Evolutionary conservation across 805 yeast genomes (phyloP).

Genomic region (Wickerhamomyces tratensis): DNA sequence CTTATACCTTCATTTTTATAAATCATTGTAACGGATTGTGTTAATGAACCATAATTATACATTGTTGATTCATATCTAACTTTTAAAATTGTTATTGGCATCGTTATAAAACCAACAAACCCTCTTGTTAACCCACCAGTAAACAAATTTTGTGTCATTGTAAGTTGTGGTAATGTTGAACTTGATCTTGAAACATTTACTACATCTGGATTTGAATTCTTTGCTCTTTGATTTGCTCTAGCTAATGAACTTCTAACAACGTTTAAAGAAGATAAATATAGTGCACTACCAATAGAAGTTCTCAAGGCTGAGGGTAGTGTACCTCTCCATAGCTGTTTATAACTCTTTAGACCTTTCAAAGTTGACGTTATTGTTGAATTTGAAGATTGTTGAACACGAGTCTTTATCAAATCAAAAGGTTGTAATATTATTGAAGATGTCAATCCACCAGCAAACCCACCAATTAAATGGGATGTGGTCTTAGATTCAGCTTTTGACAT

Average conservation of each 20-base stretch:
- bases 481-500: constrained; percentile 6
- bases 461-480: constrained; percentile 44
- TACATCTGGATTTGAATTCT: too few species aligned
- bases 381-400: constrained; percentile 64
- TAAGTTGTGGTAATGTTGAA: constrained; percentile 60
- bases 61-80: constrained; percentile 81
- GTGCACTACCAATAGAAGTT: constrained; percentile 84
- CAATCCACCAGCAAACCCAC: constrained; percentile 83
- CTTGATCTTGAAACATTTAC: constrained; percentile 2
- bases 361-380: constrained; percentile 22
- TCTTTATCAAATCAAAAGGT: constrained; percentile 83
- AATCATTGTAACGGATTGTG: constrained; percentile 50
- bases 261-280: constrained; percentile 71
- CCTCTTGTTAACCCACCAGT: constrained; percentile 79
- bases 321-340: constrained; percentile 75
- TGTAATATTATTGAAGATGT: constrained; percentile 73
- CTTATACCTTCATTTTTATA: constrained; percentile 38
- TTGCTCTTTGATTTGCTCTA: too few species aligned
- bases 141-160: constrained; percentile 56
- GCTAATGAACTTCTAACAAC: constrained; percentile 45
- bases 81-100: constrained; percentile 91
- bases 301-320: constrained; percentile 85
- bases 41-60: constrained; percentile 58
- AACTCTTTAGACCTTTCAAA: constrained; percentile 29
- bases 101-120: constrained; percentile 73